Evolutionary conservation across 192 early-diverging fungal species (phyloP).

Genomic region (Podila epigama): DNA sequence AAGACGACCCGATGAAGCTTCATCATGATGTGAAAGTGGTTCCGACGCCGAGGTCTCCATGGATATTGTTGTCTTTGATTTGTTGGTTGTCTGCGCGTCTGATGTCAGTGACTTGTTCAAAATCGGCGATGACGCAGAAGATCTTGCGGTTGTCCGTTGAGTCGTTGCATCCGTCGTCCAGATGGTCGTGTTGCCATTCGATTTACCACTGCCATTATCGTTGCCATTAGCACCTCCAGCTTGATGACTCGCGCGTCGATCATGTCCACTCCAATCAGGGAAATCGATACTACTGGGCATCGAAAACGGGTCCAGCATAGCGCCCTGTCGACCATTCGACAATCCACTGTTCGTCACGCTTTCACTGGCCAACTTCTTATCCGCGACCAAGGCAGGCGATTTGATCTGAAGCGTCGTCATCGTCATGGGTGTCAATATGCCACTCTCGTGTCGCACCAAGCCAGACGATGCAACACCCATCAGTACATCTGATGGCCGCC

Average conservation of each 20-base stretch:
- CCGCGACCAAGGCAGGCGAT: not conserved
- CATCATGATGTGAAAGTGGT: not conserved
- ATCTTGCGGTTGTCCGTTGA: slow-evolving; percentile 10
- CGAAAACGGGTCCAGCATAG: slow-evolving; percentile 46
- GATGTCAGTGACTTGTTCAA: slow-evolving; percentile 1
- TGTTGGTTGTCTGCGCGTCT: not conserved
- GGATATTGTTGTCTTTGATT: not conserved
- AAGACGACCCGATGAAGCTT: not conserved
- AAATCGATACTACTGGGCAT: slow-evolving; percentile 45
- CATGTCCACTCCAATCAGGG: slow-evolving; percentile 15
- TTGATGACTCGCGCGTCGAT: slow-evolving; percentile 3
- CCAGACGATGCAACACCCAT: not conserved
- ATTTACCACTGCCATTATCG: not conserved
- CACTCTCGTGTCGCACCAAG: not conserved
- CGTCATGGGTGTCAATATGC: slow-evolving; percentile 10
- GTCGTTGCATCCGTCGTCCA: slow-evolving; percentile 23
- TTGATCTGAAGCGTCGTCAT: slow-evolving; percentile 15
- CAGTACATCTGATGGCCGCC: not conserved
- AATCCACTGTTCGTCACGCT: not conserved
- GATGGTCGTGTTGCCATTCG: slow-evolving; percentile 9
- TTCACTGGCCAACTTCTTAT: not conserved
- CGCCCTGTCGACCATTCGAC: not conserved
- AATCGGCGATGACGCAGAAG: slow-evolving; percentile 1
- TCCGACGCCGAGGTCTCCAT: not conserved
- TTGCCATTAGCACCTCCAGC: not conserved